Conservation (phyloP, 805 yeast genomes). For the Hanseniaspora valbyensis region DNA sequence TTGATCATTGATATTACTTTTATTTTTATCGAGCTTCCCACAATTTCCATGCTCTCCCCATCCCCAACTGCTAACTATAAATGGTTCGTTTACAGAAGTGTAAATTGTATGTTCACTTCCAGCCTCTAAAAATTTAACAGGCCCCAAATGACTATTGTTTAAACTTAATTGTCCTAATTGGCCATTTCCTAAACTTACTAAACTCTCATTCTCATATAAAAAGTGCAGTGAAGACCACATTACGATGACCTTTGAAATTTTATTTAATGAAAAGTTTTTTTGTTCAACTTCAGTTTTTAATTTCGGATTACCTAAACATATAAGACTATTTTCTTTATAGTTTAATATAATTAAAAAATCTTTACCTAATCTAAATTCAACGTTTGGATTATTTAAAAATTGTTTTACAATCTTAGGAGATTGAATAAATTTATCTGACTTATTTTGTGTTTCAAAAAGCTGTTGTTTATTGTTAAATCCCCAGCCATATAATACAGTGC, state of each 20-base stretch:
- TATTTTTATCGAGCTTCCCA: constrained; percentile 32
- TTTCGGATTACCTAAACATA: constrained; percentile 17
- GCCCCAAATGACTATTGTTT: background rate
- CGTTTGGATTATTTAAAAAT: background rate
- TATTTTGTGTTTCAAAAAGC: constrained; percentile 17
- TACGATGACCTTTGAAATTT: constrained; percentile 16
- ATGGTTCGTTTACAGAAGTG: background rate
- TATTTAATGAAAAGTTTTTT: constrained; percentile 16
- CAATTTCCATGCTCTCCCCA: constrained; percentile 99
- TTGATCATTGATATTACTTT: background rate
- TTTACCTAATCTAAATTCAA: constrained; percentile 37
- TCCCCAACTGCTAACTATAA: constrained; percentile 68
- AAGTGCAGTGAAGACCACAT: constrained; percentile 81
- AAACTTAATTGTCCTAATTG: constrained; percentile 57
- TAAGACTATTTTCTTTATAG: constrained; percentile 16
- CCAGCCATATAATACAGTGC: constrained; percentile 34
- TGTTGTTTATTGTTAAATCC: constrained; percentile 41
- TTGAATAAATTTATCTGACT: constrained; percentile 19
- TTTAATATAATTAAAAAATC: constrained; percentile 41
- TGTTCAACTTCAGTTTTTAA: constrained; percentile 30
- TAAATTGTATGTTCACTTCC: constrained; percentile 84
- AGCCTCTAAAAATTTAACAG: constrained; percentile 23
- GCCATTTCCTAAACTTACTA: constrained; percentile 48
- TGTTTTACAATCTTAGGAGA: background rate
- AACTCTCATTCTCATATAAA: constrained; percentile 16